phyloP scores from a whole-genome alignment of 2,329 filamentous ascomycete species.

The Calonectria hawksworthii region DNA sequence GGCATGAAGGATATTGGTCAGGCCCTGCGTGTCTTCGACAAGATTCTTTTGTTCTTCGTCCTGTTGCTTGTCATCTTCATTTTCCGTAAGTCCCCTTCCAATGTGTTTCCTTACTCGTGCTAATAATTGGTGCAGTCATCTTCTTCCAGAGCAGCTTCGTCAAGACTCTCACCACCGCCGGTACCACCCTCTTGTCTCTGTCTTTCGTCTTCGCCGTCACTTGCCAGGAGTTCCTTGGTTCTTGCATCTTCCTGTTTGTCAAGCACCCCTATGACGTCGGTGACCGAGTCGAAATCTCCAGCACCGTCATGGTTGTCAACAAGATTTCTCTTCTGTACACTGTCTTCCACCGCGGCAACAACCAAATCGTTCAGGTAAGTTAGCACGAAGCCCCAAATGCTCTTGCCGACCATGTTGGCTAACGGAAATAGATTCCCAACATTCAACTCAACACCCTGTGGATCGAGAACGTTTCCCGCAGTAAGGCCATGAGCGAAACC shows the following conservation, averaged over 20 bases:
- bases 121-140: conserved; percentile 67
- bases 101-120: conserved; percentile 16
- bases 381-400: too few species aligned
- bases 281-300: conserved; percentile 87
- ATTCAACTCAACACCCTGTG: conserved; percentile 92
- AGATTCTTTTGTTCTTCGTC: conserved; percentile 85
- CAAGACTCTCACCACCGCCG: conserved; percentile 88
- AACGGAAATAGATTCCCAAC: conserved; percentile 78
- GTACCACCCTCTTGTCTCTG: conserved; percentile 92
- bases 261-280: conserved; percentile 98
- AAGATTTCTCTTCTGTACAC: conserved; percentile 95
- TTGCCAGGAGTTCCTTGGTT: conserved; percentile 95
- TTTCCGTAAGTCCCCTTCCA: conserved; percentile 70
- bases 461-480: conserved; percentile 94
- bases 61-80: conserved; percentile 86
- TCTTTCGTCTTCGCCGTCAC: conserved; percentile 97
- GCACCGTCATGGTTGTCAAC: conserved; percentile 83
- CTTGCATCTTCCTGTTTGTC: conserved; percentile 98
- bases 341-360: conserved; percentile 87
- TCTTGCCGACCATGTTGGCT: not conserved
- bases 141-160: conserved; percentile 91
- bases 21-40: conserved; percentile 91
- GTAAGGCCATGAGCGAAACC: conserved; percentile 90
- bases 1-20: conserved; percentile 99
- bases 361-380: conserved; percentile 75